Evolutionary conservation across 73 alveolate species (phyloP).

Genomic region (Paramecium sonneborni): DNA sequence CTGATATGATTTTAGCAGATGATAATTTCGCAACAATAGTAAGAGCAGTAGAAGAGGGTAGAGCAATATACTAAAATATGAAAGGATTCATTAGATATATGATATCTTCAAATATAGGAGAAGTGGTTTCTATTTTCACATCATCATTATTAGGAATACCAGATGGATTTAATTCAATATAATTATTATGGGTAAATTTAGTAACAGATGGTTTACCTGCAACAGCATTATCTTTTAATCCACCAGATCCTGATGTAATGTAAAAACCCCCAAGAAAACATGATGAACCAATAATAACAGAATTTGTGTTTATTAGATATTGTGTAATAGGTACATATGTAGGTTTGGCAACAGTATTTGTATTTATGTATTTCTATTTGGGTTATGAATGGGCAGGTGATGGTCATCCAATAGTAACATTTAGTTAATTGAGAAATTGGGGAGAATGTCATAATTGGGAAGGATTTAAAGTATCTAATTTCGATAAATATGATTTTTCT

Average conservation of each 20-base stretch:
- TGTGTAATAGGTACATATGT: constrained; percentile 89
- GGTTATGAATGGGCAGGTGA: constrained; percentile 73
- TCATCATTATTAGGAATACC: constrained; percentile 99
- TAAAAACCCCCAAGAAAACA: constrained; percentile 89
- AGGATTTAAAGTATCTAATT: constrained; percentile 69
- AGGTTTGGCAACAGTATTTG: constrained; percentile 91
- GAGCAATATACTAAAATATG: constrained; percentile 99
- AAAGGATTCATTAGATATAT: constrained; percentile 98
- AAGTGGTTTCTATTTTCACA: constrained; percentile 97
- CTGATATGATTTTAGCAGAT: constrained; percentile 99
- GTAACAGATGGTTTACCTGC: constrained; percentile 99
- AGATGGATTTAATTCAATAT: constrained; percentile 97
- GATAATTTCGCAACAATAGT: constrained; percentile 99
- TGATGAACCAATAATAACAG: constrained; percentile 80
- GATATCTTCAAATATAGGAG: constrained; percentile 98
- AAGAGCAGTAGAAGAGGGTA: constrained; percentile 99
- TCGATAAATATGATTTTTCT: constrained; percentile 76
- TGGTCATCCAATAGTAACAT: constrained; percentile 63
- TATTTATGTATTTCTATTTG: constrained; percentile 79
- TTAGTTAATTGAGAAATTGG: constrained; percentile 60
- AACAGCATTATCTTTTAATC: constrained; percentile 97
- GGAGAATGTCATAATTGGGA: constrained; percentile 86
- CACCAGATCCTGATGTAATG: constrained; percentile 98
- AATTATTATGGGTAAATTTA: constrained; percentile 99
- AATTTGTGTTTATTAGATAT: constrained; percentile 78